Percentiles rank a stretch among this genome's conserved stretches.
Conservation (phyloP, 176 grass and related monocot genomes). For the Aegilops longissima region DNA sequence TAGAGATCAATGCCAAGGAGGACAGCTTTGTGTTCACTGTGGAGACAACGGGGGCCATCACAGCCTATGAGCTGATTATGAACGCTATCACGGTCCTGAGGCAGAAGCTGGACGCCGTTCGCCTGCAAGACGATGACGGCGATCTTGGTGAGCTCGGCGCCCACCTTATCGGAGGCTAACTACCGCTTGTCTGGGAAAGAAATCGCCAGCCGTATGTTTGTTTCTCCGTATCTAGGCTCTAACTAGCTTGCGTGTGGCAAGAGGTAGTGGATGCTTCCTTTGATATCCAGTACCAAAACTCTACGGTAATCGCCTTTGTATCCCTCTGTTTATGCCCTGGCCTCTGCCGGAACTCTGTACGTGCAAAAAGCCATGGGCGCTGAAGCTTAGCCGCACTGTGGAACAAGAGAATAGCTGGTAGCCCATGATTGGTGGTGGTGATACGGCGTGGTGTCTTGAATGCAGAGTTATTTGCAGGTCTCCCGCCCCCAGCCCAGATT, state of each 20-base stretch:
- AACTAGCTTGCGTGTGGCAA: background rate
- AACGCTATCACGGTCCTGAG: slow-evolving; percentile 67
- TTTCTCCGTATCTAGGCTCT: background rate
- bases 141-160: slow-evolving; percentile 74
- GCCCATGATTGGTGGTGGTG: background rate
- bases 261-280: background rate
- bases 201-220: background rate
- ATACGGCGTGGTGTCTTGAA: slow-evolving; percentile 4
- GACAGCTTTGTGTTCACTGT: slow-evolving; percentile 96
- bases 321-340: background rate
- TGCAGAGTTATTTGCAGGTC: slow-evolving; percentile 29
- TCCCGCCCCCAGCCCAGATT: slow-evolving; percentile 18
- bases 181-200: background rate
- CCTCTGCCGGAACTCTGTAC: background rate
- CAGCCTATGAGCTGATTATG: slow-evolving; percentile 72
- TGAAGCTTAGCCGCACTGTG: too few species aligned
- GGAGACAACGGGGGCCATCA: slow-evolving; percentile 75
- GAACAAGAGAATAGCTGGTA: too few species aligned
- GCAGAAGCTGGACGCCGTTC: slow-evolving; percentile 89
- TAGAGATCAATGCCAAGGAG: slow-evolving; percentile 79
- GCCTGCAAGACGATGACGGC: slow-evolving; percentile 68
- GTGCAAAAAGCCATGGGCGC: background rate
- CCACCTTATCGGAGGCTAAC: slow-evolving; percentile 59
- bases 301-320: background rate
- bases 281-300: background rate